Evolutionary conservation across 306 rosid genomes (phyloP).

Genomic region (Oxytropis ochrocephala): DNA sequence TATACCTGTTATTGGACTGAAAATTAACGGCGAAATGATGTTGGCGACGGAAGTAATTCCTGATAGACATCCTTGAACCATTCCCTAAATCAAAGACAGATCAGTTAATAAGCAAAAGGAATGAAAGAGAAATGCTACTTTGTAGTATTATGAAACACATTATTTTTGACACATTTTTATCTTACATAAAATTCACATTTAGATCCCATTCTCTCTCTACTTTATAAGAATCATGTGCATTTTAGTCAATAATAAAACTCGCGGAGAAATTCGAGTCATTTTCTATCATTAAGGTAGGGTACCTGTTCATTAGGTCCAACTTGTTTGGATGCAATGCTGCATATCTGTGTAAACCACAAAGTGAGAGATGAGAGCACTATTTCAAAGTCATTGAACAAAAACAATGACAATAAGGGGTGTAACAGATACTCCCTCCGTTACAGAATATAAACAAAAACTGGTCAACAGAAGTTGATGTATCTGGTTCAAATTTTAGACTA

Average conservation of each 20-base stretch:
- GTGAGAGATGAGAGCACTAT: slow-evolving; percentile 5
- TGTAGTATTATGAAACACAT: background rate
- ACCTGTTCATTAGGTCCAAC: slow-evolving; percentile 80
- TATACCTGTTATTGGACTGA: slow-evolving; percentile 83
- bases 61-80: slow-evolving; percentile 84
- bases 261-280: background rate
- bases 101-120: background rate
- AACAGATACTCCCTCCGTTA: too few species aligned
- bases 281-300: background rate
- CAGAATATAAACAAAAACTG: too few species aligned
- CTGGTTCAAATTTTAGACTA: too few species aligned
- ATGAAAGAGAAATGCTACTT: background rate
- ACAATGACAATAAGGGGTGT: background rate
- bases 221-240: too few species aligned
- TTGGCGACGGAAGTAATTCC: slow-evolving; percentile 70
- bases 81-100: slow-evolving; percentile 46
- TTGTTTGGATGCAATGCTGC: slow-evolving; percentile 87
- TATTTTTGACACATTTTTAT: background rate
- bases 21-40: slow-evolving; percentile 64
- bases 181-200: background rate
- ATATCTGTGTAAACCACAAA: slow-evolving; percentile 39
- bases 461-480: too few species aligned
- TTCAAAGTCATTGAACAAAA: background rate
- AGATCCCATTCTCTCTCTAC: background rate
- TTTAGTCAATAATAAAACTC: background rate